Conservation (phyloP, 345 rosid genomes). For the Gossypium herbaceum region DNA sequence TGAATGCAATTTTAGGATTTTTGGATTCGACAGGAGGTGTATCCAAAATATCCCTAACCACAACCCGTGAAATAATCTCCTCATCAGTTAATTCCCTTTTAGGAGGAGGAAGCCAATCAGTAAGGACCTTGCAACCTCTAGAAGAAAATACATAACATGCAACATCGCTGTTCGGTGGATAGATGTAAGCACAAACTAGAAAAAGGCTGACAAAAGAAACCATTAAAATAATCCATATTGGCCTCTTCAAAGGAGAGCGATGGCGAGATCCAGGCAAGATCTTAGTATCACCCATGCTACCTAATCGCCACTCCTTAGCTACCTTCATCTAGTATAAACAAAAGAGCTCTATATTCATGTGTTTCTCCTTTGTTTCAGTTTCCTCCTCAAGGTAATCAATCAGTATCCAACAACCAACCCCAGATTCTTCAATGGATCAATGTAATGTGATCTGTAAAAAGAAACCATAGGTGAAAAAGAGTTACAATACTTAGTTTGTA, state of each 20-base stretch:
- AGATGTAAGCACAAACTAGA: conserved; percentile 60
- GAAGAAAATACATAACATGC: conserved; percentile 81
- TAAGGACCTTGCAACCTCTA: conserved; percentile 73
- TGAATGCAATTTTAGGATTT: conserved; percentile 77
- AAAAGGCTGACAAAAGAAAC: conserved; percentile 71
- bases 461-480: neutral
- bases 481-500: neutral
- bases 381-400: neutral
- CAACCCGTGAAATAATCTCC: conserved; percentile 74
- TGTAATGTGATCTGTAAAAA: conserved; percentile 4
- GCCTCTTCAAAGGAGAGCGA: conserved; percentile 66
- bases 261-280: conserved; percentile 61
- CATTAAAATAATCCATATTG: conserved; percentile 71
- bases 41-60: conserved; percentile 63
- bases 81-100: conserved; percentile 69
- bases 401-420: neutral
- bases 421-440: neutral
- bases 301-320: conserved; percentile 61
- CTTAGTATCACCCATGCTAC: conserved; percentile 63
- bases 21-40: conserved; percentile 44
- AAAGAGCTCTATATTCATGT: conserved; percentile 33
- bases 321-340: conserved; percentile 40
- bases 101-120: conserved; percentile 93
- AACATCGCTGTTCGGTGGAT: conserved; percentile 60
- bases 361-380: conserved; percentile 16